Conservation (phyloP, 2,329 filamentous ascomycete species). For the Fusarium staphyleae region DNA sequence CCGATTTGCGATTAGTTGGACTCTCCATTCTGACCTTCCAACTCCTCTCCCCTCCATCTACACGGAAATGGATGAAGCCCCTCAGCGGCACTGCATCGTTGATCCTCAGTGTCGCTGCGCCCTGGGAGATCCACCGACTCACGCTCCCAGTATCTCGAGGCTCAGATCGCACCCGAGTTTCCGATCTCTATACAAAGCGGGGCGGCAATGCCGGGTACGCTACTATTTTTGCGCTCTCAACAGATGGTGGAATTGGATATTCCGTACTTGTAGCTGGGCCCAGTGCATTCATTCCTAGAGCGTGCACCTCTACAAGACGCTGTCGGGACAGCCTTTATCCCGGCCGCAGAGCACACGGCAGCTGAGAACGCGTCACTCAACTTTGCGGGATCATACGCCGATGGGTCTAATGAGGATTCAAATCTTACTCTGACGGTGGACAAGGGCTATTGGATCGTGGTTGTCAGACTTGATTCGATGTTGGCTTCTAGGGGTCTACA, state of each 20-base stretch:
- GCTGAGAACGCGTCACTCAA: not conserved
- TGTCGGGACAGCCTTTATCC: not conserved
- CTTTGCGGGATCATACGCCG: not conserved
- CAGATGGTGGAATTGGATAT: slow-evolving; percentile 42
- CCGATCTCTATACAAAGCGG: slow-evolving; percentile 41
- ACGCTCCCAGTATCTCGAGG: slow-evolving; percentile 8
- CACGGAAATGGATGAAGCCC: slow-evolving; percentile 33
- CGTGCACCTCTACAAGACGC: not conserved
- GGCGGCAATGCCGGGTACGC: slow-evolving; percentile 41
- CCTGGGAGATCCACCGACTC: slow-evolving; percentile 34
- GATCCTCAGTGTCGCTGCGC: slow-evolving; percentile 19
- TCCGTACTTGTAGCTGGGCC: slow-evolving; percentile 1
- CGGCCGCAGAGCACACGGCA: not conserved
- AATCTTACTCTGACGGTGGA: slow-evolving; percentile 17
- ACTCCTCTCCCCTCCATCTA: slow-evolving; percentile 10
- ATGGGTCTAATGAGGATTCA: not conserved
- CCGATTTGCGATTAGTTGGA: slow-evolving; percentile 8
- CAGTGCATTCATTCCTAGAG: not conserved
- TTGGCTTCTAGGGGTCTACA: not conserved
- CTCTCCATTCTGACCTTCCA: slow-evolving; percentile 31
- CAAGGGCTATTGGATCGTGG: not conserved
- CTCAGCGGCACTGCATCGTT: slow-evolving; percentile 18
- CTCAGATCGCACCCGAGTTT: slow-evolving; percentile 37
- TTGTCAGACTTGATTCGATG: not conserved
- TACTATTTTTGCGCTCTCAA: slow-evolving; percentile 40